Evolutionary conservation across 495 filamentous ascomycete genomes (phyloP), one percentile per base, ranked within the genome.

Genomic region (Aspergillus hancockii): DNA sequence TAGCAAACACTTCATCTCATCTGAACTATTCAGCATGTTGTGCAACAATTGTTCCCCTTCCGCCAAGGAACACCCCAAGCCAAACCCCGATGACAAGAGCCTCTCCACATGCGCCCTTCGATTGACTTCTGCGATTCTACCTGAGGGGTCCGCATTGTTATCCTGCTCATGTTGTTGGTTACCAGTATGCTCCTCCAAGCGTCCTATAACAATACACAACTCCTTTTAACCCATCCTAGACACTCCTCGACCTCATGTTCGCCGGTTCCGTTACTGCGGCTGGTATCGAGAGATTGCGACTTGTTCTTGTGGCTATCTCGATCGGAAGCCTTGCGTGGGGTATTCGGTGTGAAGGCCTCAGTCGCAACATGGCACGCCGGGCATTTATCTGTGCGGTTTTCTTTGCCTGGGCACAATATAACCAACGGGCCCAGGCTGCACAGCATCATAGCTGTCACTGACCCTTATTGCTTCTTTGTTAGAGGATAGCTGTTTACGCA

Each of bases 131-230:
- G n/a, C n/a, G n/a, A 49, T 46, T 21, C 49, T 59, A 7, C 57
- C 49, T 9, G 57, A 59, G 32, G 49, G 57, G 19, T 59, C 38
- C 22, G 57, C 57, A 14, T 46, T 59, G 4, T 32, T 59, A 22
- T 59, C 57, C 16, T 30, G 49, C 14, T 59, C 57, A 21, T 59
- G 57, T 19, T 59, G 57, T 34, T 59, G 57, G 57, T 16, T 59
- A 32, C 57, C 57, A 19, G 57, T 59, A 52, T 18, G 49, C n/a
- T n/a, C n/a, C n/a, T n/a, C n/a, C n/a, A n/a, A n/a, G n/a, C n/a
- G n/a, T n/a, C n/a, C n/a, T n/a, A n/a, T n/a, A n/a, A n/a, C n/a
- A n/a, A n/a, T n/a, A n/a, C n/a, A n/a, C n/a, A n/a, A n/a, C n/a
- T n/a, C n/a, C n/a, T 22, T 28, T 14, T n/a, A 4, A 40, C 28